A percentile compares a stretch with the other conserved stretches of the same genome.
Conservation (phyloP, 1,284 basidiomycete genomes). For the Mycena citricolor region DNA sequence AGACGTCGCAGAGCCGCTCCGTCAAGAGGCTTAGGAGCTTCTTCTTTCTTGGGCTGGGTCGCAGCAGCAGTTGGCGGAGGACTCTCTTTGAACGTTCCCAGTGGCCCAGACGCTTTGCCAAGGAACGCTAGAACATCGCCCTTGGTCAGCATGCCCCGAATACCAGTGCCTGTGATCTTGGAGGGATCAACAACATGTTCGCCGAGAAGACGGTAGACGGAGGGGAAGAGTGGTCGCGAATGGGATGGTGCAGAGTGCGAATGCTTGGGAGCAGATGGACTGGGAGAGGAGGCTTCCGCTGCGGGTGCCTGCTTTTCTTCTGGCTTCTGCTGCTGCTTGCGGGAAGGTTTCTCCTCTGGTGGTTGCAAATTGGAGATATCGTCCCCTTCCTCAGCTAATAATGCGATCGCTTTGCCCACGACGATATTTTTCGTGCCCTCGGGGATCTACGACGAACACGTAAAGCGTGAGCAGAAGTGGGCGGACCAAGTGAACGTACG, state of each 20-base stretch:
- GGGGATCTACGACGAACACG: constrained; percentile 51
- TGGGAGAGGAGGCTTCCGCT: constrained; percentile 30
- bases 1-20: constrained; percentile 67
- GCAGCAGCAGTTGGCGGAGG: constrained; percentile 34
- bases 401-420: constrained; percentile 87
- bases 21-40: constrained; percentile 57
- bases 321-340: constrained; percentile 26
- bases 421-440: constrained; percentile 86
- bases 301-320: constrained; percentile 28
- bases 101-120: constrained; percentile 77
- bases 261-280: constrained; percentile 32
- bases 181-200: constrained; percentile 56
- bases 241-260: constrained; percentile 44
- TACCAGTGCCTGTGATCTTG: constrained; percentile 74
- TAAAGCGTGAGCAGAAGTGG: not conserved
- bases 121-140: constrained; percentile 84
- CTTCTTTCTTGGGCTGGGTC: constrained; percentile 32
- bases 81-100: constrained; percentile 66
- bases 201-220: constrained; percentile 68
- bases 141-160: constrained; percentile 88
- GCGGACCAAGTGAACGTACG: constrained; percentile 43
- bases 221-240: constrained; percentile 72
- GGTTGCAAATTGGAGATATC: constrained; percentile 84
- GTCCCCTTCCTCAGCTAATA: constrained; percentile 96
- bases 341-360: constrained; percentile 53